Conservation (phyloP, 1,284 basidiomycete genomes). For the Microstroma glucosiphilum region DNA sequence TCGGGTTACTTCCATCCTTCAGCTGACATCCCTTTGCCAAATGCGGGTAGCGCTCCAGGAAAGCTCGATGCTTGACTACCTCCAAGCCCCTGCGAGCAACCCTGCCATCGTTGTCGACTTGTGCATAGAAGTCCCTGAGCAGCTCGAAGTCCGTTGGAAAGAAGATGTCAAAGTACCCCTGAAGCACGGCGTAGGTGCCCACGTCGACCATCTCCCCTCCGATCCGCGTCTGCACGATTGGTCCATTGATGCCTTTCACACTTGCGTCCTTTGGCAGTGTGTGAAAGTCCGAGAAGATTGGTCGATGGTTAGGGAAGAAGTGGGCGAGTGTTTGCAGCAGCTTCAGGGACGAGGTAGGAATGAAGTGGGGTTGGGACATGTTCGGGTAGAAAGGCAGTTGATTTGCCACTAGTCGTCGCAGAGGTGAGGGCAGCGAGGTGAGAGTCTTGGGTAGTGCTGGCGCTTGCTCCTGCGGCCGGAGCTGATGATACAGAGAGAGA, state of each 20-base stretch:
- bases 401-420: constrained; percentile 21
- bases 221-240: constrained; percentile 92
- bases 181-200: constrained; percentile 81
- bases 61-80: constrained; percentile 61
- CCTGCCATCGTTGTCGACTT: constrained; percentile 8
- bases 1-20: constrained; percentile 74
- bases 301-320: constrained; percentile 81
- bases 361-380: constrained; percentile 77
- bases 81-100: not conserved
- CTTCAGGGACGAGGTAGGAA: constrained; percentile 84
- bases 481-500: constrained; percentile 32
- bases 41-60: constrained; percentile 74
- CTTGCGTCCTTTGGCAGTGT: constrained; percentile 67
- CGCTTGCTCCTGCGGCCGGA: not conserved
- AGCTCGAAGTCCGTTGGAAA: constrained; percentile 90
- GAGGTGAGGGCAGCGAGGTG: constrained; percentile 58
- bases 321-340: constrained; percentile 75
- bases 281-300: constrained; percentile 88
- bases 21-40: constrained; percentile 60
- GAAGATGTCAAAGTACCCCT: constrained; percentile 97
- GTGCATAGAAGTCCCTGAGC: constrained; percentile 52
- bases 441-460: constrained; percentile 56
- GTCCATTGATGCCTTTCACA: constrained; percentile 73
- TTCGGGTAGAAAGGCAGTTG: constrained; percentile 70
- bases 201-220: constrained; percentile 72